Evolutionary conservation across 148 eudicot genomes (phyloP), one percentile per base, ranked within the genome.

Genomic region (Vaccinium corymbosum): DNA sequence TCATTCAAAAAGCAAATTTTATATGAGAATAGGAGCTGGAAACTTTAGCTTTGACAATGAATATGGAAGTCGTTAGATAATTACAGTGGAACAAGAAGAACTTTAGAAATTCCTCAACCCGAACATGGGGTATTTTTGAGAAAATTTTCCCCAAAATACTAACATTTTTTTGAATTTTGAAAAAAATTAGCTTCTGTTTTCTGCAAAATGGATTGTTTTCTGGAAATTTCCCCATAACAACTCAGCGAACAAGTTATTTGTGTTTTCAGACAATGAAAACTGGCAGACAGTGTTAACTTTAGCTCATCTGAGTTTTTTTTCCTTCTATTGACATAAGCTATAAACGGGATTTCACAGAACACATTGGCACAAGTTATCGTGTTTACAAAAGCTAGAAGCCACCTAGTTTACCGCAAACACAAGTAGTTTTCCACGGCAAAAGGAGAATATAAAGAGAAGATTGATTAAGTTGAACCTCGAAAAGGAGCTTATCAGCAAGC

Each of bases 401-500:
- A 35, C 0, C 38, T 35, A 35, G 38, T 35, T 35, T 35, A 35
- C 71, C 17, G 6, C 35, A 35, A 20, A 64, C 71, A 64, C 32
- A 4, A 20, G 3, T 11, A 32, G 10, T 50, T 49, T 66, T 9
- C 48, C 13, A 48, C 1, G 6, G 46, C 5, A 25, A 22, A 27
- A 13, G 49, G 22, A 68, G 16, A 82, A 72, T 22, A 25, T 11
- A 51, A 22, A 71, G 29, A 38, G 22, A 32, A 50, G 6, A 35
- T 20, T 14, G 5, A 57, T 32, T 72, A n/a, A 71, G 17, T 29
- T 15, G 49, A 49, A 93, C 99, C 91, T 97, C 99, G 11, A 97
- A 97, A 49, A 97, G 95, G 76, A 97, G 98, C 88, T 97, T 94
- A 86, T 97, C 85, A n/a, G 99, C 99, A 66, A 97, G 98, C 90